A percentile compares a stretch with the other conserved stretches of the same genome.
Conservation (phyloP, 169 alveolate genomes). For the Cryptosporidium viatorum region DNA sequence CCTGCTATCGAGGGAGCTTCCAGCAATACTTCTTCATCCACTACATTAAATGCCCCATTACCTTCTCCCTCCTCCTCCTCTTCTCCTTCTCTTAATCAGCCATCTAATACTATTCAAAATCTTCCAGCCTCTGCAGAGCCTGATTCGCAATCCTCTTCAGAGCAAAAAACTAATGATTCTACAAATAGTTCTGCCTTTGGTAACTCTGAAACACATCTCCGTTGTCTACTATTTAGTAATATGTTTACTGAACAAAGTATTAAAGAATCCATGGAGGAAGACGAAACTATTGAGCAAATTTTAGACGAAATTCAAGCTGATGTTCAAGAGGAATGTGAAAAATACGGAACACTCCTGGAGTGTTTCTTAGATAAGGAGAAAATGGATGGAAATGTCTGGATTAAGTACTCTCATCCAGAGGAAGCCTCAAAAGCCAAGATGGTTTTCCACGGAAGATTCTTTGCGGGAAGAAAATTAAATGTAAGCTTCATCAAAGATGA, state of each 20-base stretch:
- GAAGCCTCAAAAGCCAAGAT: slow-evolving; percentile 84
- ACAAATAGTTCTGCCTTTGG: neutral
- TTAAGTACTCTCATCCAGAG: slow-evolving; percentile 78
- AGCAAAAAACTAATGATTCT: neutral
- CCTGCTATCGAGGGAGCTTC: neutral
- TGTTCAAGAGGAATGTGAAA: slow-evolving; percentile 88
- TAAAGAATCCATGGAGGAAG: slow-evolving; percentile 76
- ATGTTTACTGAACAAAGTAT: slow-evolving; percentile 85
- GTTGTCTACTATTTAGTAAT: slow-evolving; percentile 83
- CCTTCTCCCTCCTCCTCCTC: slow-evolving; percentile 6
- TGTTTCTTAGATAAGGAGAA: slow-evolving; percentile 83
- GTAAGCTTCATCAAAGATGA: slow-evolving; percentile 81
- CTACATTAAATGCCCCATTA: slow-evolving; percentile 45
- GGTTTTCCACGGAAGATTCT: slow-evolving; percentile 85
- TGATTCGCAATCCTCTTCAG: slow-evolving; percentile 16
- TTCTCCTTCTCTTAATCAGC: slow-evolving; percentile 10
- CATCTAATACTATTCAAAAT: neutral
- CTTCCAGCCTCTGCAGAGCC: neutral
- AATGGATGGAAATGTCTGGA: slow-evolving; percentile 87
- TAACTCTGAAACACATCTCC: neutral
- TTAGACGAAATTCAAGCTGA: slow-evolving; percentile 89
- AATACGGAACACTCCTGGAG: slow-evolving; percentile 85
- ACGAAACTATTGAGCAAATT: slow-evolving; percentile 80
- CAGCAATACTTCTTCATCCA: neutral
- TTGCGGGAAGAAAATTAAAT: slow-evolving; percentile 86